phyloP scores from a whole-genome alignment of 306 rosid genomes.

The Morella rubra region DNA sequence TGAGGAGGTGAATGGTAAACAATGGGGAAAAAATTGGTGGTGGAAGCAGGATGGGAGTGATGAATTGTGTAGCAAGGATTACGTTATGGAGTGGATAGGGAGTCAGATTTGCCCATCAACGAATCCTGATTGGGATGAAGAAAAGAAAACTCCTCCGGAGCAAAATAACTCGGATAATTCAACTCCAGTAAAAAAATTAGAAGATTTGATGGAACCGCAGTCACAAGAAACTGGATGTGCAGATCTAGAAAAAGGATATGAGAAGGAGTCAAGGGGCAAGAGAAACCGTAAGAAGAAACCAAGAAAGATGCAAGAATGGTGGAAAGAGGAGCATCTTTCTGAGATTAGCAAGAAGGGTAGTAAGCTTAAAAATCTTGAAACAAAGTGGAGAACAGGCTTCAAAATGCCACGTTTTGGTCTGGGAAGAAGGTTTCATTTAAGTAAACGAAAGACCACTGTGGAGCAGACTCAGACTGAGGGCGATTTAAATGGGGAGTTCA shows the following conservation, averaged over 20 bases:
- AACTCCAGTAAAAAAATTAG: slow-evolving; percentile 47
- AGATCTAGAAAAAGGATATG: slow-evolving; percentile 35
- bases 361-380: slow-evolving; percentile 47
- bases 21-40: slow-evolving; percentile 98
- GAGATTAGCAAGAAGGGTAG: slow-evolving; percentile 76
- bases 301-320: slow-evolving; percentile 95
- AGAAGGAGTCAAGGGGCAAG: slow-evolving; percentile 46
- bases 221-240: slow-evolving; percentile 36
- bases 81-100: slow-evolving; percentile 96
- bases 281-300: slow-evolving; percentile 60
- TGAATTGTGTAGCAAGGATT: slow-evolving; percentile 83
- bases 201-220: slow-evolving; percentile 43
- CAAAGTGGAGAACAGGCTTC: slow-evolving; percentile 68
- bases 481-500: slow-evolving; percentile 75
- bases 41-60: slow-evolving; percentile 91
- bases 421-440: slow-evolving; percentile 58
- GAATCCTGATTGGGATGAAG: slow-evolving; percentile 82
- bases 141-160: slow-evolving; percentile 54
- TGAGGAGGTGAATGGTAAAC: slow-evolving; percentile 59
- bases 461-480: slow-evolving; percentile 44
- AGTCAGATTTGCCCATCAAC: slow-evolving; percentile 85
- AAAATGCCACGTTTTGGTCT: slow-evolving; percentile 74
- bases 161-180: slow-evolving; percentile 43
- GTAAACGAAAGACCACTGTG: slow-evolving; percentile 41
- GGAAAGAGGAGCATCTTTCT: slow-evolving; percentile 91